Conservation (phyloP, 495 filamentous ascomycete genomes). For the Tuber umbilicatum region DNA sequence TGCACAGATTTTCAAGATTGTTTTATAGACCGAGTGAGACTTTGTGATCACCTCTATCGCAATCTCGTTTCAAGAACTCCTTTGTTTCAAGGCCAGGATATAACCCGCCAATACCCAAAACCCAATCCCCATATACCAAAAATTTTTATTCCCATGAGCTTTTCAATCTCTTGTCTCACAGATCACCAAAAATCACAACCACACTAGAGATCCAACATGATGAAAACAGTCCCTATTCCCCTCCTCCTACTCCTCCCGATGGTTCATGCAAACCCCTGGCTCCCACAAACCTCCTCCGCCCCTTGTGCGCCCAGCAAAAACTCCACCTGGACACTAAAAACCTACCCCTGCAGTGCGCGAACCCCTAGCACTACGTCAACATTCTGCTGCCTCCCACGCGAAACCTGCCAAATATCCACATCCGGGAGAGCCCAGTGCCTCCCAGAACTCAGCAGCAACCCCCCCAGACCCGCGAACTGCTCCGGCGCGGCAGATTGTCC, state of each 20-base stretch:
- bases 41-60: neutral
- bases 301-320: neutral
- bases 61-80: neutral
- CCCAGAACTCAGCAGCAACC: neutral
- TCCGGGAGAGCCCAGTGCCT: neutral
- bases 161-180: neutral
- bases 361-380: neutral
- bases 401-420: neutral
- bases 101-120: neutral
- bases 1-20: neutral
- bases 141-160: neutral
- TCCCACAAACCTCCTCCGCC: neutral
- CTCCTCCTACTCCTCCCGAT: neutral
- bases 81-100: neutral
- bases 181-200: neutral
- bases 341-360: neutral
- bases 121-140: slow-evolving; percentile 3
- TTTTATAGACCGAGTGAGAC: slow-evolving; percentile 16
- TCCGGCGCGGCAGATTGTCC: neutral
- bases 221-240: neutral
- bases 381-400: neutral
- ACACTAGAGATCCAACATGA: neutral
- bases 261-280: neutral
- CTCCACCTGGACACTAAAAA: neutral
- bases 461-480: neutral